Evolutionary conservation across 2,329 filamentous ascomycete genomes (phyloP).

Genomic region (Drechmeria coniospora): DNA sequence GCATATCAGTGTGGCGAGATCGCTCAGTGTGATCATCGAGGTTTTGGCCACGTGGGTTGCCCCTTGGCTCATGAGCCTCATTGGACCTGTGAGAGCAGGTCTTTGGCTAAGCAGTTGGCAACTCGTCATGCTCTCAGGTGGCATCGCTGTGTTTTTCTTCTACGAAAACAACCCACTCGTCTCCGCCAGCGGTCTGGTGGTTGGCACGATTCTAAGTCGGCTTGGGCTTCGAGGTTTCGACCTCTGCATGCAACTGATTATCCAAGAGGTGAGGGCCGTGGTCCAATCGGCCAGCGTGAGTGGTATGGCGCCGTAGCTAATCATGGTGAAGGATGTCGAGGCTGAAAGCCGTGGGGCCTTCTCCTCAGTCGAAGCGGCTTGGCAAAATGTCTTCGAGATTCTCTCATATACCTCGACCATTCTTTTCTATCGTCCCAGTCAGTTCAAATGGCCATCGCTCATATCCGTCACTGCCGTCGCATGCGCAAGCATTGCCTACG

Average conservation of each 20-base stretch:
- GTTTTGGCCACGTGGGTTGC: slow-evolving; percentile 45
- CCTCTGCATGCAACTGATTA: slow-evolving; percentile 40
- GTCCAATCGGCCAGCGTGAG: background rate
- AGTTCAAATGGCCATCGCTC: slow-evolving; percentile 48
- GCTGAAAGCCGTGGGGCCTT: slow-evolving; percentile 47
- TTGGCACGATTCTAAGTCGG: slow-evolving; percentile 37
- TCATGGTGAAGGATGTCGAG: slow-evolving; percentile 30
- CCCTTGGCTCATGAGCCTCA: slow-evolving; percentile 35
- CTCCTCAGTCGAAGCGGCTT: slow-evolving; percentile 49
- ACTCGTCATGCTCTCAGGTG: slow-evolving; percentile 34
- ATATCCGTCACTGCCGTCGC: slow-evolving; percentile 39
- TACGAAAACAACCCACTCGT: slow-evolving; percentile 11
- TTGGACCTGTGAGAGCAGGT: slow-evolving; percentile 47
- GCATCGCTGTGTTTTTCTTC: slow-evolving; percentile 6
- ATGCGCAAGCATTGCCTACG: slow-evolving; percentile 13
- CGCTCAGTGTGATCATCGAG: slow-evolving; percentile 37
- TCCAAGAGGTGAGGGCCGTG: slow-evolving; percentile 37
- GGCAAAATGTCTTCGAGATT: slow-evolving; percentile 58
- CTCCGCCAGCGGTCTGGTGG: slow-evolving; percentile 31
- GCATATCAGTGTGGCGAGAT: slow-evolving; percentile 38
- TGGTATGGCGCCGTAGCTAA: slow-evolving; percentile 1
- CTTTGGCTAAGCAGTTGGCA: slow-evolving; percentile 61
- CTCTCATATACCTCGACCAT: slow-evolving; percentile 51
- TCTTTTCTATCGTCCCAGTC: slow-evolving; percentile 42
- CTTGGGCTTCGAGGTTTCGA: slow-evolving; percentile 48